Evolutionary conservation across 2,329 filamentous ascomycete genomes (phyloP), one percentile per base, ranked within the genome.

Genomic region (Alternaria arbusti): DNA sequence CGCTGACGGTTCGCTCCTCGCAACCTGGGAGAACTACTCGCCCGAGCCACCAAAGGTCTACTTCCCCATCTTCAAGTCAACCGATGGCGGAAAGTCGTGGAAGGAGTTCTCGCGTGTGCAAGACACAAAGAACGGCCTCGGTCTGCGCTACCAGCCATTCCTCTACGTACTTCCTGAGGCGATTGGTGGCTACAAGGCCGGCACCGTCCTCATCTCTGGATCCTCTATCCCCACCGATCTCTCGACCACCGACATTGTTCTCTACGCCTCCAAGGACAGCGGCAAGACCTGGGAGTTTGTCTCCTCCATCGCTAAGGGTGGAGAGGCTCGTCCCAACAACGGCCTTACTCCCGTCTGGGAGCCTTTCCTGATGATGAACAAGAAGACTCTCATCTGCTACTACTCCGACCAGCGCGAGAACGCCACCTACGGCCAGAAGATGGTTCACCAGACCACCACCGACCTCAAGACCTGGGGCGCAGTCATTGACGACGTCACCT

Each of bases 261-360:
- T 93, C 8, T 93, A 92, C 71, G 90, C 88, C 8, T 89, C 86
- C 47, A 81, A 76, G 8, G 88, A 93, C 73, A 79, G 81, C 47
- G 90, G 89, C 7, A 55, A 59, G 36, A 89, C 85, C 2, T 93
- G 90, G 90, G 80, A 86, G 26, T 92, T 91, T 68, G 85, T 91
- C 56, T 89, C 86, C 62, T 85, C 88, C 67, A 86, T 92, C 47
- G 90, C 89, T 1, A 80, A 82, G 2, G 90, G 90, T 32, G 89
- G 89, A n/a, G 83, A 84, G 50, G 89, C 89, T 3, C 71, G 82
- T 0, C 86, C 89, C 4, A 84, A 87, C 71, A 91, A 92, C 71
- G 90, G 88, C 1, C 76, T 88, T 40, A 90, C 88, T 0, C 89
- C 90, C 0, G 87, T 93, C 20, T 93, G 90, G 90, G 91, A 93